Percentiles rank a stretch among this genome's conserved stretches.
phyloP scores from a whole-genome alignment of 1,139 yeast species.

The Lizanozyma gosingica region DNA sequence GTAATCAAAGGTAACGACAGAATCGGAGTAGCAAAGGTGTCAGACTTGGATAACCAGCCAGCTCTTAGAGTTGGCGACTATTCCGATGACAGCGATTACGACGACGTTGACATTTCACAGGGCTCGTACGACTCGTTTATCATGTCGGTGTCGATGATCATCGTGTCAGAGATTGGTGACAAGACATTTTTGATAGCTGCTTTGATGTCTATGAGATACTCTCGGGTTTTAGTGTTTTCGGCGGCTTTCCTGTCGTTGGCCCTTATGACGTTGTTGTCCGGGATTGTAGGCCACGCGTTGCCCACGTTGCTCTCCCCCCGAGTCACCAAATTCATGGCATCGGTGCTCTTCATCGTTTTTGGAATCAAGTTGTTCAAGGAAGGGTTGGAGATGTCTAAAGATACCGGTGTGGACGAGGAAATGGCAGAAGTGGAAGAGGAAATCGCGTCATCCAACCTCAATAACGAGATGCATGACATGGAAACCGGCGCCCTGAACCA shows the following conservation, averaged over 20 bases:
- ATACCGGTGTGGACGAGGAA: constrained; percentile 86
- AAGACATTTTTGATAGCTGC: constrained; percentile 96
- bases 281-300: constrained; percentile 83
- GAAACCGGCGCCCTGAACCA: constrained; percentile 42
- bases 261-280: constrained; percentile 86
- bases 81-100: too few relatives aligned
- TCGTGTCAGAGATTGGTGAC: constrained; percentile 92
- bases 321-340: constrained; percentile 75
- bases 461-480: constrained; percentile 39
- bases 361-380: constrained; percentile 72
- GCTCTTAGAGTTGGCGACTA: constrained; percentile 1
- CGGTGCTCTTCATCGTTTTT: constrained; percentile 70
- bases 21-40: neutral
- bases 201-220: constrained; percentile 93
- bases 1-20: neutral
- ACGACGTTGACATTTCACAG: constrained; percentile 10
- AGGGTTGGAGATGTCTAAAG: constrained; percentile 75
- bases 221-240: constrained; percentile 71
- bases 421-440: constrained; percentile 96
- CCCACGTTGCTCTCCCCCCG: constrained; percentile 77
- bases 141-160: constrained; percentile 76
- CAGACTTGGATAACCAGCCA: neutral
- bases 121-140: constrained; percentile 42
- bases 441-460: constrained; percentile 56
- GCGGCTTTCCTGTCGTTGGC: constrained; percentile 84